Percentiles rank a stretch among this genome's conserved stretches.
These are phyloP conservation scores for Combretum micranthum DNA, from an alignment of 345 rosid species.

Conservation along the genomic window DNA sequence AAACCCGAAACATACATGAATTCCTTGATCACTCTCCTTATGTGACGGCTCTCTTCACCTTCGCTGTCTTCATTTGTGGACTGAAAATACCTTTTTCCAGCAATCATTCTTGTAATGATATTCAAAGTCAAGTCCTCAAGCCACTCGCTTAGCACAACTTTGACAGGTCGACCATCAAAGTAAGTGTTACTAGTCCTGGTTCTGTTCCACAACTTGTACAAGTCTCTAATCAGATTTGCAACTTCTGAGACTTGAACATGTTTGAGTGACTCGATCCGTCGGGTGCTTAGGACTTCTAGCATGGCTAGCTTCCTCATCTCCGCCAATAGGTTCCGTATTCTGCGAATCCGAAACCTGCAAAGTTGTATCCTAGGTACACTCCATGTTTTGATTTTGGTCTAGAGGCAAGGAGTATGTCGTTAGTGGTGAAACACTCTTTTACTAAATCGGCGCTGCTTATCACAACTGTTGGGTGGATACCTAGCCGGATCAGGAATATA, in stretches of 20 bases:
- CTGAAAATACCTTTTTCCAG: conserved; percentile 36
- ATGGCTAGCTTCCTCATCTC: conserved; percentile 49
- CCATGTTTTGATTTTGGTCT: conserved; percentile 48
- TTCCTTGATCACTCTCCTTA: conserved; percentile 31
- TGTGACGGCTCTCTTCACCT: conserved; percentile 40
- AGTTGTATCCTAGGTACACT: conserved; percentile 47
- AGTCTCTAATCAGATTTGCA: conserved; percentile 28
- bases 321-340: conserved; percentile 72
- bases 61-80: conserved; percentile 8
- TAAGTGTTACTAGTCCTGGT: background rate
- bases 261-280: conserved; percentile 32
- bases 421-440: conserved; percentile 43
- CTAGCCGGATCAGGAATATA: conserved; percentile 47
- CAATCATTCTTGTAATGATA: conserved; percentile 38
- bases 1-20: conserved; percentile 24
- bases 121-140: conserved; percentile 47
- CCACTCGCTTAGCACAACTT: conserved; percentile 27
- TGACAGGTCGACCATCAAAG: background rate
- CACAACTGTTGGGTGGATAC: conserved; percentile 25
- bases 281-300: conserved; percentile 44
- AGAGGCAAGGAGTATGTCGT: conserved; percentile 44
- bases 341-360: conserved; percentile 37
- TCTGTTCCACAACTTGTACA: conserved; percentile 15
- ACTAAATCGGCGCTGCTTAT: conserved; percentile 35
- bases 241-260: conserved; percentile 40